Conservation (phyloP, 2,329 filamentous ascomycete species). For the Aspergillus fumigatiaffinis region DNA sequence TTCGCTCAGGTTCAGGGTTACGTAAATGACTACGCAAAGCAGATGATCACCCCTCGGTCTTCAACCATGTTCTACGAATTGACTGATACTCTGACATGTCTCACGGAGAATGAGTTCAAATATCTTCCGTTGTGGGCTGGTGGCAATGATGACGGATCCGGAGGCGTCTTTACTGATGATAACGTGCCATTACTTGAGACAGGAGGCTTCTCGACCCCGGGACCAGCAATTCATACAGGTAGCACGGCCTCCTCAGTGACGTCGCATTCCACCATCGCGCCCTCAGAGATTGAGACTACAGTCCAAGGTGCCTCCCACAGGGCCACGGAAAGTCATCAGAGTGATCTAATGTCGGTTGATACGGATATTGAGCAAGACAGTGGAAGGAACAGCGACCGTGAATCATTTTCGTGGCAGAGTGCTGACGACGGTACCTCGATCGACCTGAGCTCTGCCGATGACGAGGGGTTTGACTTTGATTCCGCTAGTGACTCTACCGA, state of each 20-base stretch:
- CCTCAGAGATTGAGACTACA: constrained; percentile 29
- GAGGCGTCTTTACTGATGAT: constrained; percentile 45
- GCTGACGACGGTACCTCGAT: neutral
- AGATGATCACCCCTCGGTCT: constrained; percentile 15
- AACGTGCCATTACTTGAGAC: constrained; percentile 30
- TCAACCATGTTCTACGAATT: constrained; percentile 14
- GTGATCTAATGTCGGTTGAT: constrained; percentile 23
- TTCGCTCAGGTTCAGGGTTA: constrained; percentile 14
- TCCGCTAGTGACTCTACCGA: constrained; percentile 19
- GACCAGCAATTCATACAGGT: constrained; percentile 30
- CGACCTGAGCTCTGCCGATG: constrained; percentile 4
- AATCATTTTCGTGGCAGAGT: neutral
- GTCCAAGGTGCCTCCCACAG: constrained; percentile 33
- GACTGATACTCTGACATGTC: constrained; percentile 46
- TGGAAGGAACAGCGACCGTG: neutral
- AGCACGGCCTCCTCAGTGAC: constrained; percentile 20
- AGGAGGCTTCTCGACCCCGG: constrained; percentile 35
- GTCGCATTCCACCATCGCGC: constrained; percentile 23
- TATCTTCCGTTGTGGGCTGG: constrained; percentile 65
- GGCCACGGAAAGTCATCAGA: constrained; percentile 30
- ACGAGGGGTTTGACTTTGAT: constrained; percentile 13
- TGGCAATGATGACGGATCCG: constrained; percentile 51
- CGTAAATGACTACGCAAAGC: constrained; percentile 11
- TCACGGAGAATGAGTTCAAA: constrained; percentile 56
- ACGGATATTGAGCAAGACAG: constrained; percentile 5